Percentiles rank a stretch among this genome's conserved stretches.
Conservation (phyloP, 177 flowering plant genomes). For the Vitis hybrid region DNA sequence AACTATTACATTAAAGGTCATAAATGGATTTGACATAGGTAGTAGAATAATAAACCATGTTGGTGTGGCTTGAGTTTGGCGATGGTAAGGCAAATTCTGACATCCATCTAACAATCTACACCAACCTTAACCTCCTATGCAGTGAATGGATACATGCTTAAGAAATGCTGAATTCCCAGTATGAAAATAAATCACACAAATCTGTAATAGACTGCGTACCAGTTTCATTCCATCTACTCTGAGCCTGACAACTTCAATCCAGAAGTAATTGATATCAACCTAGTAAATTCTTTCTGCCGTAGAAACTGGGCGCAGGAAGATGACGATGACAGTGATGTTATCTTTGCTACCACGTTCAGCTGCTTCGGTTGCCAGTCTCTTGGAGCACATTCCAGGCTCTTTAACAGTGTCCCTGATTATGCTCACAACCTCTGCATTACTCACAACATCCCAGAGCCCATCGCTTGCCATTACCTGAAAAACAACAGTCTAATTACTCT, state of each 20-base stretch:
- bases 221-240: no score
- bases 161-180: no score
- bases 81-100: no score
- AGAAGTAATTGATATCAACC: not conserved
- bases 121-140: no score
- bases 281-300: constrained; percentile 89
- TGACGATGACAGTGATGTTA: constrained; percentile 87
- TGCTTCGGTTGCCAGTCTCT: constrained; percentile 91
- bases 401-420: constrained; percentile 89
- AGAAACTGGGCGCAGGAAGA: constrained; percentile 83
- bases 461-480: constrained; percentile 96
- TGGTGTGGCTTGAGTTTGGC: no score
- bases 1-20: no score
- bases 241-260: not conserved
- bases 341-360: constrained; percentile 92
- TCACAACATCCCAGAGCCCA: constrained; percentile 95
- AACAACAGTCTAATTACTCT: not conserved
- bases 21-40: no score
- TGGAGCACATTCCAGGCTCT: constrained; percentile 94
- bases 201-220: no score
- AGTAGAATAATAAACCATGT: no score
- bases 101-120: no score
- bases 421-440: constrained; percentile 62
- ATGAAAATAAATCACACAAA: no score
- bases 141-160: no score